Evolutionary conservation across 257 asterid genomes (phyloP), one percentile per base, ranked within the genome.

Genomic region (Linaria vulgaris): DNA sequence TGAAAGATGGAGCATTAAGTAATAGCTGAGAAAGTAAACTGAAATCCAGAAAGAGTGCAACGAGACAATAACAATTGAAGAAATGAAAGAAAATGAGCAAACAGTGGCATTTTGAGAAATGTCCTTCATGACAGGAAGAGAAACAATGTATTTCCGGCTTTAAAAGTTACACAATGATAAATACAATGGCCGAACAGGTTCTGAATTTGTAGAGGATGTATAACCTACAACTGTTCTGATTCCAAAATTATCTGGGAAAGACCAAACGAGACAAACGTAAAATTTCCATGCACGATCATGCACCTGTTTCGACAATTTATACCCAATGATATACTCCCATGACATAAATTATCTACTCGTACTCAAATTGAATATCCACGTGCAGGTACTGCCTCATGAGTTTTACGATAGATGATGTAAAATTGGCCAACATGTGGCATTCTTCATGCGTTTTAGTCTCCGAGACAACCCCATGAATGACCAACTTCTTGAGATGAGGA

Each of bases 391-490:
- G 83, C 82, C 94, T 82, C 95, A 84, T 84, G 37, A 88, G 84
- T 79, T 64, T 77, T 23, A 90, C 88, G 64, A 87, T 80, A 27
- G 84, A 79, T 12, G 96, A 81, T 15, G 95, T 83, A 66, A 88
- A 85, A 75, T 72, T 82, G 62, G 95, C 97, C 68, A 90, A 68
- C 41, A 73, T 75, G 69, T 85, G 80, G 69, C 96, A 88, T 73
- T 90, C 97, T 76, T 85, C 96, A 21, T 75, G 96, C 9, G 89
- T 82, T 79, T 91, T 91, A 80, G 94, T 79, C 81, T 91, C 97
- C 0, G 97, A 88, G 21, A 91, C 95, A 23, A 85, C 80, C 63
- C 97, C 97, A 7, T 77, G 83, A 69, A 90, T 79, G 71, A 88
- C 85, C 83, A 90, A 76, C 76, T 85, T 87, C 86, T 61, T 74